Percentiles rank a stretch among this genome's conserved stretches.
Conservation (phyloP, 805 yeast genomes). For the Ascoidea tarda region DNA sequence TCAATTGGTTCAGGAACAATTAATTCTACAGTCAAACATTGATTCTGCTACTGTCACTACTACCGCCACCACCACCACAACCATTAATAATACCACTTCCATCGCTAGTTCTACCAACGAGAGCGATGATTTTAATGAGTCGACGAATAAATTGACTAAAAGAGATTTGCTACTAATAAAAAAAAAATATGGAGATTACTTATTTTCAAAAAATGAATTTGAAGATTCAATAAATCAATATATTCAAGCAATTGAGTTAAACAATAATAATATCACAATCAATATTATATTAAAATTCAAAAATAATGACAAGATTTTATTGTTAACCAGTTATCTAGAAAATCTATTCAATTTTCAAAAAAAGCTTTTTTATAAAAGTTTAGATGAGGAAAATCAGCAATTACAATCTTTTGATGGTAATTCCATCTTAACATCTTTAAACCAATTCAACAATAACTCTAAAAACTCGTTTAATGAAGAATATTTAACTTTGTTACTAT, state of each 20-base stretch:
- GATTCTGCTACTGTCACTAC: slow-evolving; percentile 12
- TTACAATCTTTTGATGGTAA: slow-evolving; percentile 5
- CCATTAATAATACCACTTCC: no score
- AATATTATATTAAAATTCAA: slow-evolving; percentile 39
- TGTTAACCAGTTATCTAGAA: slow-evolving; percentile 29
- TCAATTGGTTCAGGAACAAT: slow-evolving; percentile 36
- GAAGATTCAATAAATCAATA: slow-evolving; percentile 67
- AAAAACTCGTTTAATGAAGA: slow-evolving; percentile 15
- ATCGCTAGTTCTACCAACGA: background rate
- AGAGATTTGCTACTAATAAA: slow-evolving; percentile 26
- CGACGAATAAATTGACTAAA: slow-evolving; percentile 11
- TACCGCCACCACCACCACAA: no score
- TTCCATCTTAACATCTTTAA: background rate
- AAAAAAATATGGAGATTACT: slow-evolving; percentile 54
- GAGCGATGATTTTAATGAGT: background rate
- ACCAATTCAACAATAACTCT: background rate
- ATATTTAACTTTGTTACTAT: slow-evolving; percentile 37
- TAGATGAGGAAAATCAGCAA: slow-evolving; percentile 24
- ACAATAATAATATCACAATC: slow-evolving; percentile 6
- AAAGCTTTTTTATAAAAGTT: slow-evolving; percentile 13
- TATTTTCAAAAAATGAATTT: slow-evolving; percentile 50
- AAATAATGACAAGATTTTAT: slow-evolving; percentile 35
- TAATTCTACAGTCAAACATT: slow-evolving; percentile 12
- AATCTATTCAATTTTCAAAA: slow-evolving; percentile 5
- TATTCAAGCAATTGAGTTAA: slow-evolving; percentile 33